Conservation (phyloP, 2,329 filamentous ascomycete genomes). For the Hypomyces rosellus region DNA sequence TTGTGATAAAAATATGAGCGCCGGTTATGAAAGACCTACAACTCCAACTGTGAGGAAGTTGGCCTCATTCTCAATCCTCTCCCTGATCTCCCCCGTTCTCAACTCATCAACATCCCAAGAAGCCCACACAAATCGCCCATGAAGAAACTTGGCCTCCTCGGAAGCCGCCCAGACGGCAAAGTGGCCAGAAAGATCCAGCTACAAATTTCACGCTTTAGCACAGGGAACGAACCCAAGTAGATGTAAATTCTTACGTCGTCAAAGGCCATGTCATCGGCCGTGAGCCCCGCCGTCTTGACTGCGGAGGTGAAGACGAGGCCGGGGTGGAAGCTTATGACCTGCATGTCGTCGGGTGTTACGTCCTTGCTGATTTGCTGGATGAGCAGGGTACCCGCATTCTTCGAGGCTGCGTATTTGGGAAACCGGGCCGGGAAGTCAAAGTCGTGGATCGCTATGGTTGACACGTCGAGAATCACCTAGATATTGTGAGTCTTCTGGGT, state of each 20-base stretch:
- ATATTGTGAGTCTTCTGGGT: background rate
- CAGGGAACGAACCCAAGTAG: background rate
- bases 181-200: slow-evolving; percentile 13
- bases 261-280: background rate
- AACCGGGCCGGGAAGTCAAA: slow-evolving; percentile 8
- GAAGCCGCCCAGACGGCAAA: slow-evolving; percentile 35
- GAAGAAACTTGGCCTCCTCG: slow-evolving; percentile 32
- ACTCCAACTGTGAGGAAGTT: slow-evolving; percentile 10
- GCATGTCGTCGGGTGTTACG: slow-evolving; percentile 24
- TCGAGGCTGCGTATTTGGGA: slow-evolving; percentile 27
- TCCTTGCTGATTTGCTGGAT: slow-evolving; percentile 29
- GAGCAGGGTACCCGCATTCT: slow-evolving; percentile 26
- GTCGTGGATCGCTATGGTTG: slow-evolving; percentile 17
- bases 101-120: slow-evolving; percentile 34
- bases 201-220: background rate
- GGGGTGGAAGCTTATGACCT: slow-evolving; percentile 32
- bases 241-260: background rate
- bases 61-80: slow-evolving; percentile 11
- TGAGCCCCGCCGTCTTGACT: slow-evolving; percentile 13
- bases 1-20: too few relatives aligned
- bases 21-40: background rate
- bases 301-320: slow-evolving; percentile 27
- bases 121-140: slow-evolving; percentile 32
- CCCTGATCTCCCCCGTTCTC: slow-evolving; percentile 4
- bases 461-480: slow-evolving; percentile 4